These are phyloP conservation scores for Aspergillus sergii DNA, from an alignment of 2,329 filamentous ascomycete genomes.

Conservation along the genomic window DNA sequence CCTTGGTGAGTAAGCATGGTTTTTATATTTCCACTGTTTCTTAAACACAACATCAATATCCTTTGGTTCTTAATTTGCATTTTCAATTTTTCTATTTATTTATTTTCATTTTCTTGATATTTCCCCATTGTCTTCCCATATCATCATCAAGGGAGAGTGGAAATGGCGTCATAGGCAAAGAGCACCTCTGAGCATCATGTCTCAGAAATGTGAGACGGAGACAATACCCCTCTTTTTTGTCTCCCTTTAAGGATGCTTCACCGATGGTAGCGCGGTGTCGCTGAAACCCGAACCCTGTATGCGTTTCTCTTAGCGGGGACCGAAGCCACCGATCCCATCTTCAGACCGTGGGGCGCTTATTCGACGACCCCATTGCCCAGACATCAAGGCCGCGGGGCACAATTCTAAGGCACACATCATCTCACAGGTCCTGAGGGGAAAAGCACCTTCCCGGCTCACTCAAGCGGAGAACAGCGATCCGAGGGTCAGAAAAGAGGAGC, in stretches of 20 bases:
- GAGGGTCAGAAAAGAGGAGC: background rate
- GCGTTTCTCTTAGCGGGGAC: background rate
- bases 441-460: background rate
- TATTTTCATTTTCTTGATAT: background rate
- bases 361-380: conserved; percentile 8
- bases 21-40: background rate
- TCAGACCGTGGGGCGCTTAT: conserved; percentile 10
- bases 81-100: background rate
- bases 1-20: background rate
- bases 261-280: background rate
- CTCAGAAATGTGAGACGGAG: conserved; percentile 1
- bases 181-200: background rate
- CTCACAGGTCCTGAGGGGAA: background rate
- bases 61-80: background rate
- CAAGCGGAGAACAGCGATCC: conserved; percentile 10
- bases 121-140: background rate
- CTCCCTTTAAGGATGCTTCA: background rate
- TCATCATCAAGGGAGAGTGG: background rate
- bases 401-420: conserved; percentile 5
- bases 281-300: conserved; percentile 3
- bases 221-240: conserved; percentile 4
- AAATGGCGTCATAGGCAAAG: background rate
- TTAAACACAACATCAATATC: background rate
- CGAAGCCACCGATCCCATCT: conserved; percentile 9
- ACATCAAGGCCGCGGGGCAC: conserved; percentile 11